A percentile compares a stretch with the other conserved stretches of the same genome.
These are phyloP conservation scores for Zea mays DNA, from an alignment of 176 grass and related monocot species.

Conservation along the genomic window DNA sequence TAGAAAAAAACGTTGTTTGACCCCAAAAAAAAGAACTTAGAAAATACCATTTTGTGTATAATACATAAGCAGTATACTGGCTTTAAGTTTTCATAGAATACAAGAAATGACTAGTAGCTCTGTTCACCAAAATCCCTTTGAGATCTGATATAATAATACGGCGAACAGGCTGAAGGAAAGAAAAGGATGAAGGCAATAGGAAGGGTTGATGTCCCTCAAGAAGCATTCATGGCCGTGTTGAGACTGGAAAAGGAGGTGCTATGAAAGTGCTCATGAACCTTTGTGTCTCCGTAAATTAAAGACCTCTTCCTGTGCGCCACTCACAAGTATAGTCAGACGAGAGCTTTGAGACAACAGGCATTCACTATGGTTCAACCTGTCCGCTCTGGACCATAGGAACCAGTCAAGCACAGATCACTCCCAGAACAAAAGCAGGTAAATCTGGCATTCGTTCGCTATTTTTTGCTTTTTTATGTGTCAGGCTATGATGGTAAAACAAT, in stretches of 20 bases:
- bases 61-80: neutral
- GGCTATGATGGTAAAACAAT: conserved; percentile 4
- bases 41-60: neutral
- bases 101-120: neutral
- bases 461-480: conserved; percentile 9
- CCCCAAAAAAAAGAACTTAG: neutral
- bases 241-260: conserved; percentile 94
- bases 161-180: conserved; percentile 90
- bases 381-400: neutral
- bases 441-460: neutral
- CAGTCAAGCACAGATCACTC: neutral
- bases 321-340: neutral
- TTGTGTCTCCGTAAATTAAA: conserved; percentile 9
- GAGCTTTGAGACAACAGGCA: neutral
- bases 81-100: neutral
- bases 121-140: conserved; percentile 2
- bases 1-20: neutral
- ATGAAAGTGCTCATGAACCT: conserved; percentile 25
- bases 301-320: conserved; percentile 3
- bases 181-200: conserved; percentile 98
- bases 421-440: neutral
- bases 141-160: conserved; percentile 17
- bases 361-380: neutral
- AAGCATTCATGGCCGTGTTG: conserved; percentile 97
- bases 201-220: conserved; percentile 94